A percentile compares a stretch with the other conserved stretches of the same genome.
Conservation (phyloP, 2,329 filamentous ascomycete genomes). For the Gaeumannomyces tritici region DNA sequence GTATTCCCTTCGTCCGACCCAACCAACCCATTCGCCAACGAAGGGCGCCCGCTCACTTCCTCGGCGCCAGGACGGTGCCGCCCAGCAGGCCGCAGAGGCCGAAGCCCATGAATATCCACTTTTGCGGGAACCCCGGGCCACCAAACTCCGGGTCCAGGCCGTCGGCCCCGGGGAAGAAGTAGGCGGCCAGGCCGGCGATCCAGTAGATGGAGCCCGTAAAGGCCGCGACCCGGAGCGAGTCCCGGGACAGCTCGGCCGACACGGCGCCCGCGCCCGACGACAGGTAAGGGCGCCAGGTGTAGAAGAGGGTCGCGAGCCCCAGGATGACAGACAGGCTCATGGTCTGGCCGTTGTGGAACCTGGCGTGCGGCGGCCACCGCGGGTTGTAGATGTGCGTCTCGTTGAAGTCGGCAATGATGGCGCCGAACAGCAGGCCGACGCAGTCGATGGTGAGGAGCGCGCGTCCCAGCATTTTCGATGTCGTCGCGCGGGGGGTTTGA, state of each 20-base stretch:
- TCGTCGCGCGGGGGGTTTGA: too few relatives aligned
- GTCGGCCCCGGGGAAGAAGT: constrained; percentile 26
- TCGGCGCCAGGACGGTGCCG: not conserved
- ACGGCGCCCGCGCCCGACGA: constrained; percentile 1
- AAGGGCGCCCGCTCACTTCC: not conserved
- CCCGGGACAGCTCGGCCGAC: constrained; percentile 14
- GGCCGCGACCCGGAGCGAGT: constrained; percentile 21
- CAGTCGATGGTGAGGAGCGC: constrained; percentile 29
- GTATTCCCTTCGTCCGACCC: not conserved
- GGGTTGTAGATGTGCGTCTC: constrained; percentile 32
- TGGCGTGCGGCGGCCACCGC: constrained; percentile 33
- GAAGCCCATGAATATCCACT: constrained; percentile 18
- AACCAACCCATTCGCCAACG: not conserved
- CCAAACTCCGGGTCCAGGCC: constrained; percentile 34
- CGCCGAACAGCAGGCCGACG: constrained; percentile 24
- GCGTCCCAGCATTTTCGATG: constrained; percentile 24
- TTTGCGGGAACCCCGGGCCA: constrained; percentile 30
- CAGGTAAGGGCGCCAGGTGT: constrained; percentile 23
- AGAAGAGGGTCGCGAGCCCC: constrained; percentile 27
- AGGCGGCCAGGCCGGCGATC: constrained; percentile 25
- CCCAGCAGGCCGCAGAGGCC: constrained; percentile 9
- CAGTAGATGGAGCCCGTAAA: constrained; percentile 31
- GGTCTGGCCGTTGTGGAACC: constrained; percentile 32
- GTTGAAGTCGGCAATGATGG: constrained; percentile 27
- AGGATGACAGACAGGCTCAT: constrained; percentile 29